phyloP scores from a whole-genome alignment of 768 basidiomycete genomes.

The Lactarius hengduanensis region DNA sequence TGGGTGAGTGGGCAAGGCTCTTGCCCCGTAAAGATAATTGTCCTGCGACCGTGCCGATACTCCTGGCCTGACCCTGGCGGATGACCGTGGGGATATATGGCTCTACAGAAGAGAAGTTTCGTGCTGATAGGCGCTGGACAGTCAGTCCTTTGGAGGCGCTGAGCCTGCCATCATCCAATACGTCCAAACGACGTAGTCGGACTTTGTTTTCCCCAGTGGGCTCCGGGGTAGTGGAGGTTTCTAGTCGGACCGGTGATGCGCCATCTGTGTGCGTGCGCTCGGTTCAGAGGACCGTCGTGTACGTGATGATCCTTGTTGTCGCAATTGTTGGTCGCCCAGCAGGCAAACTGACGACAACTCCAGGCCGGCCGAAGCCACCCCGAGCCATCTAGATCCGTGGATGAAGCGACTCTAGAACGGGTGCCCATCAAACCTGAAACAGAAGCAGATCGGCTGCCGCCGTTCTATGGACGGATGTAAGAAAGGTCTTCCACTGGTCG shows the following conservation, averaged over 20 bases:
- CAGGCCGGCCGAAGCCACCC: conserved; percentile 1
- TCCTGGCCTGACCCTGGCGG: not conserved
- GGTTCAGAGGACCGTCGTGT: conserved; percentile 11
- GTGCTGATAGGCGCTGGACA: not conserved
- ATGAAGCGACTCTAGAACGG: not conserved
- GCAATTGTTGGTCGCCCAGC: not conserved
- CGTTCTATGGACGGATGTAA: not conserved
- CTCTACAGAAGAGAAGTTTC: not conserved
- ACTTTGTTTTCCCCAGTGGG: conserved; percentile 10
- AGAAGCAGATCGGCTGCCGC: not conserved
- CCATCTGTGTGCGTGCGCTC: not conserved
- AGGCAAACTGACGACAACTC: not conserved
- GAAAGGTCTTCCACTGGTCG: not conserved
- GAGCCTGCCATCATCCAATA: not conserved
- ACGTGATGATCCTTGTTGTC: not conserved
- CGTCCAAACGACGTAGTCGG: conserved; percentile 1
- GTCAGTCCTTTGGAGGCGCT: not conserved
- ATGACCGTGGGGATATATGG: not conserved
- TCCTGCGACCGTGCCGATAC: not conserved
- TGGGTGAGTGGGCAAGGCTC: not conserved
- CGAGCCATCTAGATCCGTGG: not conserved
- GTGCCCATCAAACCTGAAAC: not conserved
- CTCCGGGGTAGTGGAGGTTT: not conserved
- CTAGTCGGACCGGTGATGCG: conserved; percentile 12
- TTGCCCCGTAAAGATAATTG: not conserved